Percentiles rank a stretch among this genome's conserved stretches.
These are phyloP conservation scores for Exserohilum turcica DNA, from an alignment of 2,329 filamentous ascomycete genomes.

Conservation along the genomic window DNA sequence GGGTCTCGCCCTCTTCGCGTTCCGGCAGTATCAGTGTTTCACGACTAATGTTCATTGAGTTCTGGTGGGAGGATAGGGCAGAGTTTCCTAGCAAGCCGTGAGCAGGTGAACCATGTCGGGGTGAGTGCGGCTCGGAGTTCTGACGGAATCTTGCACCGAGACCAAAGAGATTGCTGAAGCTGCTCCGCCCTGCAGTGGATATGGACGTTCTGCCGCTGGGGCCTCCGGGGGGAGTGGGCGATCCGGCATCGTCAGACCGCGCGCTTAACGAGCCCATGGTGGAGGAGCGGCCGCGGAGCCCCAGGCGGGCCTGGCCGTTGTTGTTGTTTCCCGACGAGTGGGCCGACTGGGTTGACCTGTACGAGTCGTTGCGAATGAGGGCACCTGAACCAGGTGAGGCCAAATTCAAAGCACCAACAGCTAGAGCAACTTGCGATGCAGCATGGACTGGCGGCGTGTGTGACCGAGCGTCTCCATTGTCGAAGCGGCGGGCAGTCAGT, in stretches of 20 bases:
- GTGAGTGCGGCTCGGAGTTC: constrained; percentile 72
- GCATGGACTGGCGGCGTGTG: constrained; percentile 52
- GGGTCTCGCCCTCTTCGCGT: constrained; percentile 83
- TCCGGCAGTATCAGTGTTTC: constrained; percentile 75
- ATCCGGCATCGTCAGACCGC: constrained; percentile 71
- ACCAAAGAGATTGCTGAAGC: constrained; percentile 86
- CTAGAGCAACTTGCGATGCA: constrained; percentile 59
- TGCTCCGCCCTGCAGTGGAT: constrained; percentile 84
- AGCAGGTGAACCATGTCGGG: constrained; percentile 63
- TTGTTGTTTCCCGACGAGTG: constrained; percentile 62
- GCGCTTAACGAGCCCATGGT: constrained; percentile 84
- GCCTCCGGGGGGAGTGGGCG: constrained; percentile 58
- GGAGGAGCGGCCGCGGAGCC: constrained; percentile 78
- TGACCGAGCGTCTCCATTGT: constrained; percentile 36
- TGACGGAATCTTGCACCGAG: constrained; percentile 77
- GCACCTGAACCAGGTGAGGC: constrained; percentile 51
- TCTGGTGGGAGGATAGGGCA: constrained; percentile 76
- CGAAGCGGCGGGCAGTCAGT: constrained; percentile 40
- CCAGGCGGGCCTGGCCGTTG: constrained; percentile 64
- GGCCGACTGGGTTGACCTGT: constrained; percentile 68
- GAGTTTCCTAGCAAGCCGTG: constrained; percentile 69
- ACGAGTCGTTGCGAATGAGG: constrained; percentile 65
- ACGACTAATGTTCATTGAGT: constrained; percentile 77
- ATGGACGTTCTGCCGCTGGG: constrained; percentile 71
- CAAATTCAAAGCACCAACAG: constrained; percentile 53